phyloP scores from a whole-genome alignment of 2,329 filamentous ascomycete species.

The Fusarium mexicanum region DNA sequence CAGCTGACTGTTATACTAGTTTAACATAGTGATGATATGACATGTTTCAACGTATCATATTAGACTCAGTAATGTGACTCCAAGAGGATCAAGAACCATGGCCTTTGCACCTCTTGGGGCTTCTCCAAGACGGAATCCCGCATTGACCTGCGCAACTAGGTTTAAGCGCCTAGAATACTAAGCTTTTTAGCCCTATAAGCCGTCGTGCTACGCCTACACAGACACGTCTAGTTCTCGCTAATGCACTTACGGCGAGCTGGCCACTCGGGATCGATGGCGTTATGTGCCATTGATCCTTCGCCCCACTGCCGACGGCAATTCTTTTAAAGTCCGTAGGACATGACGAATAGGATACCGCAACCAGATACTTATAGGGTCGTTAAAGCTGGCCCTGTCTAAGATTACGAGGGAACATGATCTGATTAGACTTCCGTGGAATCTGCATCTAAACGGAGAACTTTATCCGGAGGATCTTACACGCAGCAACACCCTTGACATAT shows the following conservation, averaged over 20 bases:
- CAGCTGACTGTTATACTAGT: too few relatives aligned
- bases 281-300: not conserved
- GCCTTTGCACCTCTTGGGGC: not conserved
- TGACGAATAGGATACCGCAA: accelerated
- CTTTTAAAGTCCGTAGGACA: not conserved
- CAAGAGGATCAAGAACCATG: not conserved
- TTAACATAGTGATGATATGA: not conserved
- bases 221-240: not conserved
- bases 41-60: too few relatives aligned
- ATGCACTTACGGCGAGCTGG: not conserved
- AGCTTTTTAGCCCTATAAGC: not conserved
- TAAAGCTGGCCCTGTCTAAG: not conserved
- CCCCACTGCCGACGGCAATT: not conserved
- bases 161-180: not conserved
- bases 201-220: not conserved
- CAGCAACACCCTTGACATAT: not conserved
- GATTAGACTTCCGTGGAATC: not conserved
- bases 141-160: not conserved
- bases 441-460: not conserved
- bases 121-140: not conserved
- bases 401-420: not conserved
- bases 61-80: not conserved
- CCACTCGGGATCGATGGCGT: not conserved
- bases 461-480: not conserved
- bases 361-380: not conserved